Evolutionary conservation across 2,329 filamentous ascomycete genomes (phyloP).

Genomic region (Canariomyces notabilis): DNA sequence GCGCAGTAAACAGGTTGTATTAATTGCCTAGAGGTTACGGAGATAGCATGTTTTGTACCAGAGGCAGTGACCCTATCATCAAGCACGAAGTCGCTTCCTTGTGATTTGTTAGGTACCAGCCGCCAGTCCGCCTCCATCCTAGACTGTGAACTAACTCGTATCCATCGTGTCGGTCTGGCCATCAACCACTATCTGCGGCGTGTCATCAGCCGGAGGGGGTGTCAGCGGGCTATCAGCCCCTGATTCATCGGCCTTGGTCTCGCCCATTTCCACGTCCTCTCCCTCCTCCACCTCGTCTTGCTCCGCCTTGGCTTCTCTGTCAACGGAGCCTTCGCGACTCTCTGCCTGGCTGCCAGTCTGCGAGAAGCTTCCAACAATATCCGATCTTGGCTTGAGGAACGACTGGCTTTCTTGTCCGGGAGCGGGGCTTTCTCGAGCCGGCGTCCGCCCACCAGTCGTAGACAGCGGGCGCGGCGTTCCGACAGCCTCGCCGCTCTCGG

Average conservation of each 20-base stretch:
- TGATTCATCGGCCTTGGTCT: conserved; percentile 57
- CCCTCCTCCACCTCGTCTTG: conserved; percentile 16
- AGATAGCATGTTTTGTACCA: background rate
- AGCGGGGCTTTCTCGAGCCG: conserved; percentile 31
- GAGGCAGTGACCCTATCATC: background rate
- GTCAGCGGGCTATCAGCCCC: conserved; percentile 33
- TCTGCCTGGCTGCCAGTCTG: conserved; percentile 35
- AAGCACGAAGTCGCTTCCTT: background rate
- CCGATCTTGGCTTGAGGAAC: conserved; percentile 32
- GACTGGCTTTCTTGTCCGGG: conserved; percentile 26
- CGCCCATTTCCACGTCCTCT: conserved; percentile 33
- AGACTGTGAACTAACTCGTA: conserved; percentile 38
- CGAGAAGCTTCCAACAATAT: conserved; percentile 32
- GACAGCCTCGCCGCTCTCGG: conserved; percentile 23
- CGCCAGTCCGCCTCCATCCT: background rate
- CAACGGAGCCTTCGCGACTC: conserved; percentile 36
- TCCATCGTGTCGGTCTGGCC: conserved; percentile 61
- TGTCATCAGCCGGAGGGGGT: conserved; percentile 38
- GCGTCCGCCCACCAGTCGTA: conserved; percentile 26
- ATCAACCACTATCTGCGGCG: conserved; percentile 47
- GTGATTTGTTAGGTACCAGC: background rate
- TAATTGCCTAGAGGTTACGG: background rate
- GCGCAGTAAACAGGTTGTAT: conserved; percentile 2
- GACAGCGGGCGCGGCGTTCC: conserved; percentile 27
- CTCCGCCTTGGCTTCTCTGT: conserved; percentile 25